Conservation (phyloP, 345 rosid species). For the Citrus sp. region DNA sequence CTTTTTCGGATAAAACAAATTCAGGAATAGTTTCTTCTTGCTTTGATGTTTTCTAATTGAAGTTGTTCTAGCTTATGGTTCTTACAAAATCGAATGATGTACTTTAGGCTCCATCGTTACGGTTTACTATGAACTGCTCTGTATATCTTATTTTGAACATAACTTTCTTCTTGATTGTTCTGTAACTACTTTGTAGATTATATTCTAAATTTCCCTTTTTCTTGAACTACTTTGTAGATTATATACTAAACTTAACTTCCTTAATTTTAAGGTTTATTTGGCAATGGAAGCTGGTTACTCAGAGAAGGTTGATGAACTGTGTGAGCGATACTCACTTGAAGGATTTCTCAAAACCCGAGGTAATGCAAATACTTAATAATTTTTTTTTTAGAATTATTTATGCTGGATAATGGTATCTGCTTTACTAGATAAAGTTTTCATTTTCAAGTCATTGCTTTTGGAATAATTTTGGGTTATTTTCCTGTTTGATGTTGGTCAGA, state of each 20-base stretch:
- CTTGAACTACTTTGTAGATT: not conserved
- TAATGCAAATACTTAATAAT: conserved; percentile 5
- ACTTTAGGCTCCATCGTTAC: not conserved
- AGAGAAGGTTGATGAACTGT: conserved; percentile 92
- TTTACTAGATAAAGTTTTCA: not conserved
- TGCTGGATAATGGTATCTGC: not conserved
- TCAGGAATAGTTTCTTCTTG: not conserved
- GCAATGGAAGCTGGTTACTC: conserved; percentile 97
- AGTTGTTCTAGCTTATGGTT: not conserved
- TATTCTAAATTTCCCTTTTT: not conserved
- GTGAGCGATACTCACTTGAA: conserved; percentile 73
- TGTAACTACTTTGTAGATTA: not conserved
- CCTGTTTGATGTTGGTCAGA: conserved; percentile 43
- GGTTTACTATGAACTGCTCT: not conserved
- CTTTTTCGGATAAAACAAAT: not conserved
- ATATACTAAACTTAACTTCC: not conserved
- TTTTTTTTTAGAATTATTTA: not conserved
- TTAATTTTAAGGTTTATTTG: conserved; percentile 64
- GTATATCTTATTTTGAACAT: not conserved
- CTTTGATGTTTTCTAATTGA: not conserved
- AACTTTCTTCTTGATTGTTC: not conserved
- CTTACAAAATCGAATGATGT: not conserved
- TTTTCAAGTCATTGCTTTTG: conserved; percentile 1
- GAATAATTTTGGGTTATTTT: conserved; percentile 4
- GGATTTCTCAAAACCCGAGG: conserved; percentile 64